These are phyloP conservation scores for Bipolaris gigantea DNA, from an alignment of 2,329 filamentous ascomycete species.

Conservation along the genomic window DNA sequence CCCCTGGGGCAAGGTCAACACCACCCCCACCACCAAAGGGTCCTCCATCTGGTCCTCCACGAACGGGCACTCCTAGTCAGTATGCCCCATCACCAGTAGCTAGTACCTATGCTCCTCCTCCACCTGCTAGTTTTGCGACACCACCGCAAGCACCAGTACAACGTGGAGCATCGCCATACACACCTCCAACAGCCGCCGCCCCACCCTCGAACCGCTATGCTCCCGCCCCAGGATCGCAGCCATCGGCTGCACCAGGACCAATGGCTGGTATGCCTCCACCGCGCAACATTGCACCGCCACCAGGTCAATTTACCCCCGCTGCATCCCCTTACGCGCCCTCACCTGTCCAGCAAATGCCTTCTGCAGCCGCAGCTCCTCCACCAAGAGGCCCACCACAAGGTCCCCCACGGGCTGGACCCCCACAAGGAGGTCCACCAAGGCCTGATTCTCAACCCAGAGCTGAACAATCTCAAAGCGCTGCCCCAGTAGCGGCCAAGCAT, in stretches of 20 bases:
- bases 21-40: constrained; percentile 86
- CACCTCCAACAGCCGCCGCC: constrained; percentile 74
- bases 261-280: constrained; percentile 44
- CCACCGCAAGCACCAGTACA: constrained; percentile 62
- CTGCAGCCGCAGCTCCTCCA: constrained; percentile 49
- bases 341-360: constrained; percentile 41
- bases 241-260: constrained; percentile 41
- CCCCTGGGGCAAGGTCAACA: constrained; percentile 61
- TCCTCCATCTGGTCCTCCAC: constrained; percentile 48
- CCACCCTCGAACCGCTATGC: constrained; percentile 62
- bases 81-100: constrained; percentile 62
- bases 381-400: constrained; percentile 42
- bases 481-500: constrained; percentile 64
- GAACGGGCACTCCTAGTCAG: constrained; percentile 57
- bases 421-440: constrained; percentile 45
- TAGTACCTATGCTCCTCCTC: constrained; percentile 64
- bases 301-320: constrained; percentile 42
- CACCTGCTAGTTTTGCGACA: constrained; percentile 50
- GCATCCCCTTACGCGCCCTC: constrained; percentile 22
- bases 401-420: constrained; percentile 51
- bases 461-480: constrained; percentile 53
- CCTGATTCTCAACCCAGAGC: constrained; percentile 50
- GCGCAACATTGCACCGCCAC: constrained; percentile 50
- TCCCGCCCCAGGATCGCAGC: constrained; percentile 62
- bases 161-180: constrained; percentile 83